Conservation (phyloP, 257 asterid species). For the Gentiana dahurica region DNA sequence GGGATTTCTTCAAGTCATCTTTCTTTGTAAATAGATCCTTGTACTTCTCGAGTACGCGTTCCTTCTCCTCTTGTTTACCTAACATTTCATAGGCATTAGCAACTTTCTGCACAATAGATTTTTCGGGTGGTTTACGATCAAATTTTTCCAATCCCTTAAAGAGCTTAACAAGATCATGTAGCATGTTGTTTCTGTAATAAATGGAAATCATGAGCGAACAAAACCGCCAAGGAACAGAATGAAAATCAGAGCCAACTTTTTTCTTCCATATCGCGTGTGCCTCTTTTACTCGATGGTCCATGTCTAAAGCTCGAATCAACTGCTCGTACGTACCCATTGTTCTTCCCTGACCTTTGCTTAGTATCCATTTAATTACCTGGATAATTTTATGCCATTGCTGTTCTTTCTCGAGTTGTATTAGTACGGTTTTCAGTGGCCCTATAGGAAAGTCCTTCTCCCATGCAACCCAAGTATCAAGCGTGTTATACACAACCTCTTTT, state of each 20-base stretch:
- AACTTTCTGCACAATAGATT: slow-evolving; percentile 56
- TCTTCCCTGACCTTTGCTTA: slow-evolving; percentile 88
- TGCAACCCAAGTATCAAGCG: slow-evolving; percentile 93
- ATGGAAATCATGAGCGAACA: slow-evolving; percentile 72
- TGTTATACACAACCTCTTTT: slow-evolving; percentile 52
- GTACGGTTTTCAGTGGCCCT: slow-evolving; percentile 47
- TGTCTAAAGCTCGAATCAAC: slow-evolving; percentile 70
- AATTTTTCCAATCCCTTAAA: slow-evolving; percentile 70
- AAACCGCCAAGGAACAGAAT: slow-evolving; percentile 73
- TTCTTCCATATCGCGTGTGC: slow-evolving; percentile 68
- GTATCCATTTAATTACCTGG: slow-evolving; percentile 91
- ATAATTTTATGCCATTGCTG: slow-evolving; percentile 76
- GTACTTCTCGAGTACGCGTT: slow-evolving; percentile 53
- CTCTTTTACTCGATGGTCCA: slow-evolving; percentile 66
- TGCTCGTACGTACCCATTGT: slow-evolving; percentile 75
- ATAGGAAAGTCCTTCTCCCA: slow-evolving; percentile 81
- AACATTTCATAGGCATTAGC: slow-evolving; percentile 68
- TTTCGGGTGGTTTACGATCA: slow-evolving; percentile 76
- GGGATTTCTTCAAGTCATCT: slow-evolving; percentile 6
- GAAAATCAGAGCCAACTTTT: slow-evolving; percentile 60
- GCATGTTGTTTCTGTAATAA: slow-evolving; percentile 62
- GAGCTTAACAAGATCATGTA: slow-evolving; percentile 60
- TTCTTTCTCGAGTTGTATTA: slow-evolving; percentile 63
- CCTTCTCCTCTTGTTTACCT: slow-evolving; percentile 61
- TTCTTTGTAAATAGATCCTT: slow-evolving; percentile 37